These are phyloP conservation scores for Plasmodium cynomolgi DNA, from an alignment of 169 alveolate species.

Conservation along the genomic window DNA sequence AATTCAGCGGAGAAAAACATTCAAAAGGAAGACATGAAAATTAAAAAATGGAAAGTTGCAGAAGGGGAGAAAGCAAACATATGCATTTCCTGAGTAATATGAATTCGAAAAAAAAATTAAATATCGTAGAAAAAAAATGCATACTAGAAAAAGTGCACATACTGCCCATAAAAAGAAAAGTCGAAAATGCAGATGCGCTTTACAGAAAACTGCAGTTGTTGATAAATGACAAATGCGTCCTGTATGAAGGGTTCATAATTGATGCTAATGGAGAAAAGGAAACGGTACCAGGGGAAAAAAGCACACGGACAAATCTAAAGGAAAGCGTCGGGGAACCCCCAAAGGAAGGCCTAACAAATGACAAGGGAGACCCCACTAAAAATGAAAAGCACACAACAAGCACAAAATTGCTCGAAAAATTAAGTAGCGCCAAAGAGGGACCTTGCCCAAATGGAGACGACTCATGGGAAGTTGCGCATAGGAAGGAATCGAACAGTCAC, in stretches of 20 bases:
- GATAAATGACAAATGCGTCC: conserved; percentile 19
- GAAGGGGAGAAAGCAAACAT: conserved; percentile 24
- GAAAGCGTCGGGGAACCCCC: not conserved
- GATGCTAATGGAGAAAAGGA: not conserved
- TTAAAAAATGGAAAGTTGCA: conserved; percentile 4
- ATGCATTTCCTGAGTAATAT: conserved; percentile 6
- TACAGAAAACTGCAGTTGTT: conserved; percentile 21
- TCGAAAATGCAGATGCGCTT: not conserved
- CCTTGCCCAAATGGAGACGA: not conserved
- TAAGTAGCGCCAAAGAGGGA: not conserved
- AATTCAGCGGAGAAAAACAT: conserved; percentile 10
- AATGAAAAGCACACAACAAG: not conserved
- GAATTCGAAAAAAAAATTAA: conserved; percentile 33
- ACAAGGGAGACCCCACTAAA: not conserved
- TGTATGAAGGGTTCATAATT: conserved; percentile 61
- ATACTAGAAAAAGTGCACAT: conserved; percentile 54
- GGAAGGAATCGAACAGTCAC: not conserved
- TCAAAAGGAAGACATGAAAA: conserved; percentile 7
- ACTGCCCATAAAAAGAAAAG: conserved; percentile 33
- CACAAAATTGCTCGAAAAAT: not conserved
- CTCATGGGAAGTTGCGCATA: not conserved
- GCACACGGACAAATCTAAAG: not conserved
- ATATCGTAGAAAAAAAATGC: conserved; percentile 21
- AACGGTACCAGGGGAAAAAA: not conserved
- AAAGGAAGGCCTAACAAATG: not conserved